phyloP scores from a whole-genome alignment of 345 rosid genomes.

The Syzygium grande region DNA sequence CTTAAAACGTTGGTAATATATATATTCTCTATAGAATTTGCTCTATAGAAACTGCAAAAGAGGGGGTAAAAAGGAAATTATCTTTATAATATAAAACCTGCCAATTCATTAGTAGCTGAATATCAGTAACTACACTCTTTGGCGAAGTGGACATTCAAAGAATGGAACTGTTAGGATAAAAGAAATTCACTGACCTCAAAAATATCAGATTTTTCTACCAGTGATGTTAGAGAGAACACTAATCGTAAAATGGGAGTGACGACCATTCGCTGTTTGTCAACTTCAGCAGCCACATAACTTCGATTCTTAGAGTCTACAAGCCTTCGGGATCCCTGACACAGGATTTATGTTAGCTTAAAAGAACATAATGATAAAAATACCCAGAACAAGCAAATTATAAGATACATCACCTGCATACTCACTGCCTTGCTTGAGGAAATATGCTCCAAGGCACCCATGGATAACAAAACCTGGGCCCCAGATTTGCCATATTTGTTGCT shows the following conservation, averaged over 20 bases:
- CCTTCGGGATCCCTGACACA: conserved; percentile 61
- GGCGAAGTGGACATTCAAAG: not conserved
- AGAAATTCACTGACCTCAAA: conserved; percentile 53
- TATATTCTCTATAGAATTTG: not conserved
- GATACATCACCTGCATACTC: conserved; percentile 45
- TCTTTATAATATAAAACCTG: not conserved
- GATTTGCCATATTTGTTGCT: conserved; percentile 89
- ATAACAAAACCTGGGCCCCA: conserved; percentile 84
- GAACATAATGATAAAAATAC: not conserved
- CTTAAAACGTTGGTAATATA: not conserved
- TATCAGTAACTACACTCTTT: not conserved
- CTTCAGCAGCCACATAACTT: conserved; percentile 40
- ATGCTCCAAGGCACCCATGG: conserved; percentile 90
- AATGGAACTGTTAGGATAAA: not conserved
- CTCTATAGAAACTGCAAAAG: not conserved
- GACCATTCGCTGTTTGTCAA: conserved; percentile 64
- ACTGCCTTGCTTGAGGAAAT: conserved; percentile 65
- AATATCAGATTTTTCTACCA: conserved; percentile 71
- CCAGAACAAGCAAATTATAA: not conserved
- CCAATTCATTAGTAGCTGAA: not conserved
- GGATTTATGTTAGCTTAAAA: not conserved
- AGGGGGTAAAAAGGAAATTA: not conserved
- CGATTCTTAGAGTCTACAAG: conserved; percentile 49
- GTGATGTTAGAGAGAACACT: conserved; percentile 72
- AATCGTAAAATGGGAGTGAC: conserved; percentile 64